These are phyloP conservation scores for Pythium rishiriense DNA, from an alignment of 352 stramenopile species.

Conservation along the genomic window DNA sequence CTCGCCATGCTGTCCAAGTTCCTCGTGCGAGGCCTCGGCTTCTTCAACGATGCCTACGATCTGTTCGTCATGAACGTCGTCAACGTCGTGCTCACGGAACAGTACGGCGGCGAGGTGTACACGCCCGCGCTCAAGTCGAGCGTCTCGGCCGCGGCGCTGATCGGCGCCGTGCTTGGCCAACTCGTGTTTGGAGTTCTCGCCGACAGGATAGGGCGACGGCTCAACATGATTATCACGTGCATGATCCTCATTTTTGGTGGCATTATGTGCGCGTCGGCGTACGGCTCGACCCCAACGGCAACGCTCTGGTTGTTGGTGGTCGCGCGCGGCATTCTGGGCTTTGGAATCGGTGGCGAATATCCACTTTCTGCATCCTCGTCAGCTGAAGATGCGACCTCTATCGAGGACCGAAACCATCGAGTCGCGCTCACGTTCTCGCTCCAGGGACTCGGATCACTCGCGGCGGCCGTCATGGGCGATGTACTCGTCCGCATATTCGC, in stretches of 20 bases:
- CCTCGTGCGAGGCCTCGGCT: constrained; percentile 39
- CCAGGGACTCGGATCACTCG: constrained; percentile 32
- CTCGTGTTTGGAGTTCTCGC: constrained; percentile 35
- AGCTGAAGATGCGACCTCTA: constrained; percentile 33
- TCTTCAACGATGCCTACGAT: constrained; percentile 51
- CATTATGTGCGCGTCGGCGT: constrained; percentile 32
- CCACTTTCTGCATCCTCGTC: constrained; percentile 33
- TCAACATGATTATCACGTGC: constrained; percentile 43
- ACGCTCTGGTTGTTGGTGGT: constrained; percentile 42
- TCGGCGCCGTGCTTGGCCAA: constrained; percentile 38
- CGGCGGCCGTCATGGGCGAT: constrained; percentile 27
- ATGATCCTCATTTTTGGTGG: constrained; percentile 36
- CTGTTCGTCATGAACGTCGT: constrained; percentile 51
- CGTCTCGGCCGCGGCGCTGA: constrained; percentile 34
- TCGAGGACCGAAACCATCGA: constrained; percentile 30
- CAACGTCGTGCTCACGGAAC: constrained; percentile 43
- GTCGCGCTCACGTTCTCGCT: constrained; percentile 41
- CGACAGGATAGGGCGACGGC: constrained; percentile 32
- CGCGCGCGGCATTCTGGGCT: constrained; percentile 33
- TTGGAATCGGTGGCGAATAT: constrained; percentile 39
- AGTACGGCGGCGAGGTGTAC: constrained; percentile 37
- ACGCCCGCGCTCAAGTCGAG: constrained; percentile 31
- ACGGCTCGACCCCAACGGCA: constrained; percentile 23
- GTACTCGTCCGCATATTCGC: constrained; percentile 23
- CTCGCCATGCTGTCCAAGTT: constrained; percentile 30